phyloP scores from a whole-genome alignment of 2,329 filamentous ascomycete species.

The Diaporthe capsici region DNA sequence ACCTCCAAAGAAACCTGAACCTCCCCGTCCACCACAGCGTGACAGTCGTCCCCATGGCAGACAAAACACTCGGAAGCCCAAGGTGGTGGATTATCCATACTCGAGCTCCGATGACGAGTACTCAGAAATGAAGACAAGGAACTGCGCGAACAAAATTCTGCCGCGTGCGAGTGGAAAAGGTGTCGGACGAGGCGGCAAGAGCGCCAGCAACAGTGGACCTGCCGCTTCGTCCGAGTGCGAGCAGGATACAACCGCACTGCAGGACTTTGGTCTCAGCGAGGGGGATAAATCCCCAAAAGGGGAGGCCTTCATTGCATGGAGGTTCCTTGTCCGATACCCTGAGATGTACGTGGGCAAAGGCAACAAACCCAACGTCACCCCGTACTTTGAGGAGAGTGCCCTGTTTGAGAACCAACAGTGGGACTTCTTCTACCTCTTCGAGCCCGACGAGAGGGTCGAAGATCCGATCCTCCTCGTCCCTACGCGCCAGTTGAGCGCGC shows the following conservation, averaged over 20 bases:
- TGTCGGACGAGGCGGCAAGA: not conserved
- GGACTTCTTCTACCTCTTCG: conserved; percentile 82
- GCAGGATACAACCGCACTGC: conserved; percentile 23
- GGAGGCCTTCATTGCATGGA: conserved; percentile 64
- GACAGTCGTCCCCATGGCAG: not conserved
- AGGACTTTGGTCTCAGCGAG: conserved; percentile 42
- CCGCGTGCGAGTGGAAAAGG: not conserved
- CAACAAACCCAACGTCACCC: conserved; percentile 63
- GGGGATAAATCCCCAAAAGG: conserved; percentile 48
- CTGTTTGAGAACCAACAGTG: conserved; percentile 75
- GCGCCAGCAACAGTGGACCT: not conserved
- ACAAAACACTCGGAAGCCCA: not conserved
- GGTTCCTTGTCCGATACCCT: conserved; percentile 70
- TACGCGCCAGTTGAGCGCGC: conserved; percentile 72
- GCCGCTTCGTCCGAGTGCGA: conserved; percentile 5
- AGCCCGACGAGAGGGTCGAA: conserved; percentile 59
- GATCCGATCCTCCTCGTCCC: conserved; percentile 77
- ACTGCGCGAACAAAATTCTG: conserved; percentile 18
- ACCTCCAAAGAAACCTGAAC: not conserved
- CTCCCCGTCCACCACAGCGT: not conserved
- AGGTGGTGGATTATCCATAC: not conserved
- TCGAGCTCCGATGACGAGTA: conserved; percentile 26
- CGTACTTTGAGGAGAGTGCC: conserved; percentile 68
- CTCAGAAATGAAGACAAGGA: not conserved
- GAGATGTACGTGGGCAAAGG: conserved; percentile 68